These are phyloP conservation scores for Multifurca ochricompacta DNA, from an alignment of 768 basidiomycete genomes.

Conservation along the genomic window DNA sequence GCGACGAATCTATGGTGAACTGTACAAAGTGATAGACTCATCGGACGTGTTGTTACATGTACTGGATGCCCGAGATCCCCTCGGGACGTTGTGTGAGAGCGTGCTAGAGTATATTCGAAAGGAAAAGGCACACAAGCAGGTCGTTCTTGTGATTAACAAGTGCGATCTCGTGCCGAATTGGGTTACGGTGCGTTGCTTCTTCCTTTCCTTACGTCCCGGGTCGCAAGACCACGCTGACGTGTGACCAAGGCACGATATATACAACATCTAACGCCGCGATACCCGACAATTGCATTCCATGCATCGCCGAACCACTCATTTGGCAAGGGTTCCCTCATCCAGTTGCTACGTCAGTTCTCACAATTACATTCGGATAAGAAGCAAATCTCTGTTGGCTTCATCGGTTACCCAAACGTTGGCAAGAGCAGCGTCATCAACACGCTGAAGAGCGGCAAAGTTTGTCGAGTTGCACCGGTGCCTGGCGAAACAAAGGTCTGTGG, in stretches of 20 bases:
- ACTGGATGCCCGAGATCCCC: slow-evolving; percentile 89
- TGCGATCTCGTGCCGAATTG: slow-evolving; percentile 98
- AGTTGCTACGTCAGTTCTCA: slow-evolving; percentile 92
- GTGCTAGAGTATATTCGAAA: slow-evolving; percentile 90
- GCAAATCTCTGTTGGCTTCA: slow-evolving; percentile 96
- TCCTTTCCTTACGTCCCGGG: background rate
- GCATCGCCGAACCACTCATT: slow-evolving; percentile 99
- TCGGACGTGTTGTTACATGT: slow-evolving; percentile 95
- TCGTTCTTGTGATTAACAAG: slow-evolving; percentile 96
- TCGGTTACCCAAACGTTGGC: slow-evolving; percentile 98
- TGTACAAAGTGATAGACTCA: slow-evolving; percentile 99
- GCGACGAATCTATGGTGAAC: slow-evolving; percentile 90
- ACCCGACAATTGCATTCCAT: slow-evolving; percentile 97
- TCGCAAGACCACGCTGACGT: background rate
- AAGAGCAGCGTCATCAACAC: slow-evolving; percentile 98
- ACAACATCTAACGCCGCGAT: slow-evolving; percentile 87
- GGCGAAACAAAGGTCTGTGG: slow-evolving; percentile 81
- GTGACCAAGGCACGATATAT: slow-evolving; percentile 82
- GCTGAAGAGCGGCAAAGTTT: slow-evolving; percentile 95
- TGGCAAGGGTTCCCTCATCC: slow-evolving; percentile 96
- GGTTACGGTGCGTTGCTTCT: slow-evolving; percentile 76
- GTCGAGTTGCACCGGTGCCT: slow-evolving; percentile 91
- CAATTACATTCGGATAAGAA: slow-evolving; percentile 98
- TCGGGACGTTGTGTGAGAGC: slow-evolving; percentile 92
- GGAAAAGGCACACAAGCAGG: slow-evolving; percentile 96